These are phyloP conservation scores for Antarctomyces pellizariae DNA, from an alignment of 495 filamentous ascomycete genomes.

Conservation along the genomic window DNA sequence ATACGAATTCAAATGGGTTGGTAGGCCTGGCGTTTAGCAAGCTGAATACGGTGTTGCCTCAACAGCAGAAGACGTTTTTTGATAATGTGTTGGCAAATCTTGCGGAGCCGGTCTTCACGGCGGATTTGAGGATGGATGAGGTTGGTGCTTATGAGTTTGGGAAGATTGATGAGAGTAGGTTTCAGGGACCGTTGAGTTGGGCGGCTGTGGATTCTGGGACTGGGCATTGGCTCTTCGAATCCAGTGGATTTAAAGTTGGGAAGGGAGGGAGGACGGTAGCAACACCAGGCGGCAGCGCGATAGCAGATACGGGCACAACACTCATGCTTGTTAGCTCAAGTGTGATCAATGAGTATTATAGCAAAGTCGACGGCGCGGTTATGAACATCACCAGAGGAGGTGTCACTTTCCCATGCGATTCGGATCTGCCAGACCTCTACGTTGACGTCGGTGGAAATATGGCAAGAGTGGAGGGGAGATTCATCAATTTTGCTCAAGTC, in stretches of 20 bases:
- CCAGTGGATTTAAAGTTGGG: conserved; percentile 29
- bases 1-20: conserved; percentile 43
- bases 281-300: conserved; percentile 25
- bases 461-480: conserved; percentile 38
- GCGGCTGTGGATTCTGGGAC: conserved; percentile 34
- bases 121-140: conserved; percentile 34
- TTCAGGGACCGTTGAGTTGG: conserved; percentile 37
- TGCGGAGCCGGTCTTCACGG: conserved; percentile 48
- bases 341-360: conserved; percentile 37
- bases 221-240: conserved; percentile 59
- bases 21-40: conserved; percentile 54
- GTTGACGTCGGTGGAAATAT: conserved; percentile 39
- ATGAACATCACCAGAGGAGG: conserved; percentile 28
- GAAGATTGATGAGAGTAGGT: conserved; percentile 39
- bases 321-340: conserved; percentile 44
- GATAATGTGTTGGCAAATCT: conserved; percentile 44
- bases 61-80: conserved; percentile 64
- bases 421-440: conserved; percentile 37
- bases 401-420: conserved; percentile 41
- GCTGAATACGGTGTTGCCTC: conserved; percentile 48
- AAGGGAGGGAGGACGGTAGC: conserved; percentile 16
- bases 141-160: conserved; percentile 62
- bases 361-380: conserved; percentile 30
- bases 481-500: conserved; percentile 41
- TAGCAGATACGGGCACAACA: conserved; percentile 54